Percentiles rank a stretch among this genome's conserved stretches.
Conservation (phyloP, 1,139 yeast genomes). For the Geotrichum siamense region DNA sequence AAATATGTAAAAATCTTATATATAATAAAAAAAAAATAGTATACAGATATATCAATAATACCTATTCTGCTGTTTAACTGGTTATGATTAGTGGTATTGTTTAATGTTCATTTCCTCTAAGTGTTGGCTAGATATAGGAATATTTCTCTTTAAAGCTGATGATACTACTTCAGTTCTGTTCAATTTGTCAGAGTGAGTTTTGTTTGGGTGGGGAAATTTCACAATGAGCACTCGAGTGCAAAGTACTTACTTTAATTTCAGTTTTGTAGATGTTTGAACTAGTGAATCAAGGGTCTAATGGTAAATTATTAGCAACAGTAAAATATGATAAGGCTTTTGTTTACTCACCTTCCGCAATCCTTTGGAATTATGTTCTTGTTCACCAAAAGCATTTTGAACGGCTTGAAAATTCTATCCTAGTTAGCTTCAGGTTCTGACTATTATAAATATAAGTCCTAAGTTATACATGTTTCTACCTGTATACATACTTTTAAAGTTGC, state of each 20-base stretch:
- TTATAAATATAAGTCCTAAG: no score
- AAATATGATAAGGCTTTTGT: neutral
- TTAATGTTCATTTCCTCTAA: neutral
- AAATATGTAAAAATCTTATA: neutral
- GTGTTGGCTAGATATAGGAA: neutral
- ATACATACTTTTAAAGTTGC: slow-evolving; percentile 11
- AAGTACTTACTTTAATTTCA: slow-evolving; percentile 22
- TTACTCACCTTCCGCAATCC: slow-evolving; percentile 21
- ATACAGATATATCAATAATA: no score
- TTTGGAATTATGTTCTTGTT: slow-evolving; percentile 23
- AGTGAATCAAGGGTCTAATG: slow-evolving; percentile 23
- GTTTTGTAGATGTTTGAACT: slow-evolving; percentile 21
- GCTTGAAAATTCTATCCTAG: slow-evolving; percentile 21
- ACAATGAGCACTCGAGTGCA: neutral
- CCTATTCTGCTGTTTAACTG: no score
- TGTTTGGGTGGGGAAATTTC: neutral
- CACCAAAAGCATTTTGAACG: slow-evolving; percentile 26
- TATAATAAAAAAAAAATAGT: no score
- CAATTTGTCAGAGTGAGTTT: neutral
- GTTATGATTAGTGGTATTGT: no score
- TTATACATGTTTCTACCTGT: no score
- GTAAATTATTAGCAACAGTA: neutral
- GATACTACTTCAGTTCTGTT: neutral
- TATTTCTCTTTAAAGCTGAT: neutral
- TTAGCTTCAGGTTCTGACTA: neutral